Conservation (phyloP, 2,329 filamentous ascomycete species). For the Colletotrichum godetiae region DNA sequence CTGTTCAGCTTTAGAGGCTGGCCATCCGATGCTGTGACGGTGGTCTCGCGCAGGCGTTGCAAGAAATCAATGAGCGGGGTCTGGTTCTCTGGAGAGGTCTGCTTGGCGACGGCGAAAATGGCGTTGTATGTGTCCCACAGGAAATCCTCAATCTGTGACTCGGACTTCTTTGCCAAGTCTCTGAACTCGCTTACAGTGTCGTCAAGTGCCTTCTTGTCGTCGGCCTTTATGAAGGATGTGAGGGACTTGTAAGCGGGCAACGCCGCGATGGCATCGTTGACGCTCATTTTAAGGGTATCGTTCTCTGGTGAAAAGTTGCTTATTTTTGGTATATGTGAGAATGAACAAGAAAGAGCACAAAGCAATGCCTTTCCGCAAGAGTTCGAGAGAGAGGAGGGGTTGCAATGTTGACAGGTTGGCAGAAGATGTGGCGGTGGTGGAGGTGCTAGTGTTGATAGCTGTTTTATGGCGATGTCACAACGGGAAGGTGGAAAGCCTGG, state of each 20-base stretch:
- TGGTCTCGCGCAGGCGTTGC: constrained; percentile 33
- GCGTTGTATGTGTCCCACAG: constrained; percentile 39
- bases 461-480: constrained; percentile 1
- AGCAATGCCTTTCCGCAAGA: background rate
- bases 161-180: constrained; percentile 15
- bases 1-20: constrained; percentile 36
- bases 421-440: background rate
- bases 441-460: background rate
- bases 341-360: too few relatives aligned
- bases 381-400: background rate
- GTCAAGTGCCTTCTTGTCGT: background rate
- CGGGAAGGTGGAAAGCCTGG: background rate
- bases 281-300: background rate
- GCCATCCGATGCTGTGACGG: constrained; percentile 33
- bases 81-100: constrained; percentile 39
- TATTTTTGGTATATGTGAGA: background rate
- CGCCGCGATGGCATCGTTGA: constrained; percentile 8
- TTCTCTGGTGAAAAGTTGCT: too few relatives aligned
- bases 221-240: constrained; percentile 6
- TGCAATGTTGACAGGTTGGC: background rate
- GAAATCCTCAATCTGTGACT: constrained; percentile 30
- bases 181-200: constrained; percentile 33
- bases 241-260: constrained; percentile 28
- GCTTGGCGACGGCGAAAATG: constrained; percentile 39
- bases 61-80: constrained; percentile 39